Evolutionary conservation across 805 yeast species (phyloP), one percentile per base, ranked within the genome.

Genomic region (Grigorovia transvaalensis): DNA sequence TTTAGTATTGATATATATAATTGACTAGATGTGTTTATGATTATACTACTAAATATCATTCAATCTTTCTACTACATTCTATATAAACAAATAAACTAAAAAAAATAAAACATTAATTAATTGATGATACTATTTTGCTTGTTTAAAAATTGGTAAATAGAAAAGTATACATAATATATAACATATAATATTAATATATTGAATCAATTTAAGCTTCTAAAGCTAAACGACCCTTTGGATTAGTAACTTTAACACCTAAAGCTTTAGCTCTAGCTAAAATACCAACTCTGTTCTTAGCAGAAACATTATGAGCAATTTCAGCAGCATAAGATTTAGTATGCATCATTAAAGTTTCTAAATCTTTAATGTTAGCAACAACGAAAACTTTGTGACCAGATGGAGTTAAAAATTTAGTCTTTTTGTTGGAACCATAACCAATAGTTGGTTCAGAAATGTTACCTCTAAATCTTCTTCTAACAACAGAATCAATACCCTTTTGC

Each of bases 401-500:
- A 72, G 80, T 77, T 80, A 93, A 73, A 84, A 84, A 88, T 78
- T 85, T 88, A 74, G 99, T 93, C 84, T 85, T 89, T 82, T 88
- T 93, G 96, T 93, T 89, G 69, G 98, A 89, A 79, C 99, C 97
- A 83, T 88, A 93, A 83, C 99, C 99, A 71, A 93, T 90, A 82
- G 86, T 90, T 82, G 99, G 99, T 83, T 91, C 95, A 70, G 90
- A 81, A 74, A 93, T 88, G 79, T 91, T 85, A 74, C 99, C 99
- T 85, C 97, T 88, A 96, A 93, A 93, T 83, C 93, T 85, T 84
- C 99, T 91, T 84, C 99, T 93, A 75, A 95, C 97, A 80, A 88
- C 83, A 67, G 98, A 90, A 83, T 93, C 99, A 75, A 93, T 93
- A 93, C 99, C 99, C 88, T 93, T 93, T 81, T 95, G 99, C 82